Evolutionary conservation across 805 yeast genomes (phyloP), one percentile per base, ranked within the genome.

Genomic region (Pichia deserticola): DNA sequence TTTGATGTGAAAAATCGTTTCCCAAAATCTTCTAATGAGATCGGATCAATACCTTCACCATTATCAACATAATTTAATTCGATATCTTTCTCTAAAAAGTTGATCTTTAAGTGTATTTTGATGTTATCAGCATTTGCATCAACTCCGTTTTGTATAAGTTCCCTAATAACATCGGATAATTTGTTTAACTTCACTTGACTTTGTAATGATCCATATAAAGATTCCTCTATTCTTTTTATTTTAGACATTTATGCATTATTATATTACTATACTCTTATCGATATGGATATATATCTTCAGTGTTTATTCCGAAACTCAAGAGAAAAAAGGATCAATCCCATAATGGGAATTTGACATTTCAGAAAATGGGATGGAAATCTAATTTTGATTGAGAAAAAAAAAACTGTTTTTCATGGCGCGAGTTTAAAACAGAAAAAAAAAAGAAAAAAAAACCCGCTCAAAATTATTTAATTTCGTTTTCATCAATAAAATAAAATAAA

Each of bases 41-140:
- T 69, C 0, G 73, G 70, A 5, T 54, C 50, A 3, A 90, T 78
- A 0, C 97, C 97, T 3, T 25, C 30, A 0, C 97, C 97, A 62
- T 90, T 71, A 63, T 90, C 97, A 1, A 53, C 52, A 0, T 87
- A 81, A 27, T 67, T 59, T 7, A 75, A 55, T 1, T 66, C 56
- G 0, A 57, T 46, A 6, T 25, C 10, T 2, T 35, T 13, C 5
- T 68, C 56, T 51, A 74, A 74, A 8, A 38, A 37, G 7, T 52
- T 47, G 5, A 49, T 41, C 12, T 41, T 40, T 1, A 66, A 20
- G 5, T 42, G 46, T 3, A 77, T 33, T 8, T 58, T 50, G 3
- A 81, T 65, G 3, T 53, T 33, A 1, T 64, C 56, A 0, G 88
- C 79, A 0, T 66, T 63, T 0, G 85, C 75, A 58, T 82, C 87